phyloP scores from a whole-genome alignment of 2,329 filamentous ascomycete species.

The Ceratocystis destructans region DNA sequence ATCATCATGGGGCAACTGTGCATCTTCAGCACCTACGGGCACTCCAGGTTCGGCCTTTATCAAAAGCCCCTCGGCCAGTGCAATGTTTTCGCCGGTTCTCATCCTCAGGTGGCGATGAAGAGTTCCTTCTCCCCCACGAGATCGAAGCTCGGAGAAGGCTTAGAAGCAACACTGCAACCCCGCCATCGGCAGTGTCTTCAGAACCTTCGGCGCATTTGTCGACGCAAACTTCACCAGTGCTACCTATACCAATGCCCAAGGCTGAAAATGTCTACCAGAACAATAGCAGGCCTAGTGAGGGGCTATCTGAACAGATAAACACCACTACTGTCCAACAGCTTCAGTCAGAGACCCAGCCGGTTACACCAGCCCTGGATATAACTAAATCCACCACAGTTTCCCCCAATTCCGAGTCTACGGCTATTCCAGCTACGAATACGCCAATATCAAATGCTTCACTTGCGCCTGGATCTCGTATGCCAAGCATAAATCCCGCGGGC shows the following conservation, averaged over 20 bases:
- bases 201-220: background rate
- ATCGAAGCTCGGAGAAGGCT: conserved; percentile 12
- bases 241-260: background rate
- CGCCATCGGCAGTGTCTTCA: background rate
- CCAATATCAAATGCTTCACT: background rate
- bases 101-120: conserved; percentile 8
- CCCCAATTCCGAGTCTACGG: background rate
- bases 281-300: background rate
- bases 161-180: background rate
- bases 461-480: background rate
- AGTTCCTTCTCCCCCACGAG: conserved; percentile 13
- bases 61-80: background rate
- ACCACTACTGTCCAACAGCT: background rate
- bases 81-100: conserved; percentile 2
- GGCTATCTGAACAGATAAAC: conserved; percentile 6
- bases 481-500: background rate
- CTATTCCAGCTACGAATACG: background rate
- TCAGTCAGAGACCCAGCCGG: background rate
- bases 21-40: conserved; percentile 14
- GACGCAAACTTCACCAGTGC: background rate
- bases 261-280: too few species aligned
- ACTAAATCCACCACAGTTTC: background rate
- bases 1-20: conserved; percentile 17
- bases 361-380: background rate
- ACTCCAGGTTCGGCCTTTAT: conserved; percentile 11